Conservation (phyloP, 2,329 filamentous ascomycete species). For the Ophiostoma himal-ulmi region DNA sequence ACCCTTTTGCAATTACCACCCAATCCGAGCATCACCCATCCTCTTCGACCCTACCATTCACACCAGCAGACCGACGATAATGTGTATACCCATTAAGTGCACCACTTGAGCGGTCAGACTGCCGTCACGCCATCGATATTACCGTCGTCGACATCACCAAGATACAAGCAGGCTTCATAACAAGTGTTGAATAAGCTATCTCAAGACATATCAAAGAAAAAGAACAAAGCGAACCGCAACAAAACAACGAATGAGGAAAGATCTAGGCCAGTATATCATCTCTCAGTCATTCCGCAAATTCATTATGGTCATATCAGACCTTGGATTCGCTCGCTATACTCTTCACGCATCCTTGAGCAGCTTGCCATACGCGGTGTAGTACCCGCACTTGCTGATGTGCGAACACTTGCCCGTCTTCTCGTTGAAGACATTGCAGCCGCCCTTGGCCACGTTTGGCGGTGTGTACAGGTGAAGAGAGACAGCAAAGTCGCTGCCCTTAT, state of each 20-base stretch:
- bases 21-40: background rate
- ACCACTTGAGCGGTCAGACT: background rate
- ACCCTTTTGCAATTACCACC: background rate
- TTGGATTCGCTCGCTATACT: background rate
- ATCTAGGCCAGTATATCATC: background rate
- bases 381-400: slow-evolving; percentile 64
- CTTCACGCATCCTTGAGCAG: slow-evolving; percentile 32
- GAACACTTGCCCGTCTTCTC: slow-evolving; percentile 66
- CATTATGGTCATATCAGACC: slow-evolving; percentile 14
- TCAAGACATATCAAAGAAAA: background rate
- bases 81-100: background rate
- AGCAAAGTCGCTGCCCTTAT: slow-evolving; percentile 68
- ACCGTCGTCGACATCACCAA: background rate
- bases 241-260: background rate
- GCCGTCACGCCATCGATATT: background rate
- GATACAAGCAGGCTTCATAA: background rate
- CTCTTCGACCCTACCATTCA: background rate
- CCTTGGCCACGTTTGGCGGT: slow-evolving; percentile 78
- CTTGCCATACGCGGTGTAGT: slow-evolving; percentile 61
- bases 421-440: slow-evolving; percentile 78
- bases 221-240: background rate
- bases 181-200: background rate
- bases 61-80: background rate
- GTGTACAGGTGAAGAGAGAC: slow-evolving; percentile 88
- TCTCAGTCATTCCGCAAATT: slow-evolving; percentile 14